These are phyloP conservation scores for Astrephomene gubernaculifera DNA, from an alignment of 139 green algal genomes.

Conservation along the genomic window DNA sequence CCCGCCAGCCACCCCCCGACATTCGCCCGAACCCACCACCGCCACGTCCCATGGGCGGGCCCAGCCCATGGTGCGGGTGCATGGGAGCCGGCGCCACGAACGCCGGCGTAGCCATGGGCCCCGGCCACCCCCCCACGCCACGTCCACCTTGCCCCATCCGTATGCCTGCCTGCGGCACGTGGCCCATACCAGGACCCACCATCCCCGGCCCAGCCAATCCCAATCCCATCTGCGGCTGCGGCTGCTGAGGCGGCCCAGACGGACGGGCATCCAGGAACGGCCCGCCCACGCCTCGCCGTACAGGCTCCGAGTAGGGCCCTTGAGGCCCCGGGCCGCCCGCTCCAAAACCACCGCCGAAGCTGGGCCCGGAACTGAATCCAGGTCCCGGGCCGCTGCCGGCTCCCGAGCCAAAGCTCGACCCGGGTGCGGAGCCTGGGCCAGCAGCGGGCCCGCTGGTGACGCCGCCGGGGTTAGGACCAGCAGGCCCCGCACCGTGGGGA, in stretches of 20 bases:
- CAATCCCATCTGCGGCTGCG: constrained; percentile 4
- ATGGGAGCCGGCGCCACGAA: neutral
- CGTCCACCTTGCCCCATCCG: constrained; percentile 1
- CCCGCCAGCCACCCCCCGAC: neutral
- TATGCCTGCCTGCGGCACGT: neutral
- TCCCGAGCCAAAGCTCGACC: neutral
- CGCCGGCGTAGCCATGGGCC: neutral
- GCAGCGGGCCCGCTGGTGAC: too few relatives aligned
- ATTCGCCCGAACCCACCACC: neutral
- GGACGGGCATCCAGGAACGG: neutral
- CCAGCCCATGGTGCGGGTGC: constrained; percentile 7
- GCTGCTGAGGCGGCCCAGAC: neutral
- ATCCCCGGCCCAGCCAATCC: neutral
- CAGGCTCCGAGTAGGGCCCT: neutral
- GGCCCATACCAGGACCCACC: neutral
- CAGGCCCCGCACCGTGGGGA: too few relatives aligned
- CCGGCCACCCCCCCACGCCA: neutral
- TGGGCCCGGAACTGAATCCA: neutral
- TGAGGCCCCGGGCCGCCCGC: neutral
- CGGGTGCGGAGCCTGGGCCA: neutral
- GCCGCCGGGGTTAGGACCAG: too few relatives aligned
- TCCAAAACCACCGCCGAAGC: neutral
- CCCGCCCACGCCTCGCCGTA: neutral
- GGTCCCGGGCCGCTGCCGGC: neutral
- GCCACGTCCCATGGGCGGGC: neutral